phyloP scores from a whole-genome alignment of 495 filamentous ascomycete genomes.

The Aspergillus conjunctus region DNA sequence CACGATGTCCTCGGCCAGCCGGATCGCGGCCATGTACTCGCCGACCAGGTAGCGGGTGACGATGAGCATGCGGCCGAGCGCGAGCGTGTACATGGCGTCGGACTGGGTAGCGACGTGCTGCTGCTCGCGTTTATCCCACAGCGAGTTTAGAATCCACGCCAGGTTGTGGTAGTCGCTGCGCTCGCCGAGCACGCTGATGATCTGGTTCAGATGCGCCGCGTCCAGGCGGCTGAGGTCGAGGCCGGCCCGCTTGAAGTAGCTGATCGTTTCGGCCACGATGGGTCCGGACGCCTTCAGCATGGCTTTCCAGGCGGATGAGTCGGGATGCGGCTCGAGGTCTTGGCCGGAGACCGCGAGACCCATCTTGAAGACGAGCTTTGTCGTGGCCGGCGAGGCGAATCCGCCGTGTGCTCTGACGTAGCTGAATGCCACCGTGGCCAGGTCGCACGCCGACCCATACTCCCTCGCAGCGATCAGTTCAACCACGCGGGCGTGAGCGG shows the following conservation, averaged over 20 bases:
- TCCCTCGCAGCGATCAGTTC: constrained; percentile 31
- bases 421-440: constrained; percentile 35
- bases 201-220: constrained; percentile 35
- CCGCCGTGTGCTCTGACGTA: constrained; percentile 25
- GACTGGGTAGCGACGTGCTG: constrained; percentile 25
- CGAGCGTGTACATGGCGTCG: constrained; percentile 30
- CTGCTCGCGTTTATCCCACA: constrained; percentile 40
- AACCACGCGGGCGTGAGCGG: constrained; percentile 34
- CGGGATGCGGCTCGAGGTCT: constrained; percentile 12
- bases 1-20: constrained; percentile 45
- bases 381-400: constrained; percentile 14
- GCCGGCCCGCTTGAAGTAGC: constrained; percentile 21
- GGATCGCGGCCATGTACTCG: constrained; percentile 34
- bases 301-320: constrained; percentile 5
- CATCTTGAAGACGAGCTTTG: constrained; percentile 27
- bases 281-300: constrained; percentile 20
- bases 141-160: constrained; percentile 36
- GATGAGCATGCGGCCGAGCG: constrained; percentile 40
- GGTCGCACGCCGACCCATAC: constrained; percentile 33
- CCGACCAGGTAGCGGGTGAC: constrained; percentile 41
- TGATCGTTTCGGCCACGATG: constrained; percentile 24
- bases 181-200: constrained; percentile 40
- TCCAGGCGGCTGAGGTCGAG: constrained; percentile 34
- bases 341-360: constrained; percentile 25
- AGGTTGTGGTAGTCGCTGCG: constrained; percentile 43